Conservation (phyloP, 352 stramenopile species). For the Phytopythium mirpurense region DNA sequence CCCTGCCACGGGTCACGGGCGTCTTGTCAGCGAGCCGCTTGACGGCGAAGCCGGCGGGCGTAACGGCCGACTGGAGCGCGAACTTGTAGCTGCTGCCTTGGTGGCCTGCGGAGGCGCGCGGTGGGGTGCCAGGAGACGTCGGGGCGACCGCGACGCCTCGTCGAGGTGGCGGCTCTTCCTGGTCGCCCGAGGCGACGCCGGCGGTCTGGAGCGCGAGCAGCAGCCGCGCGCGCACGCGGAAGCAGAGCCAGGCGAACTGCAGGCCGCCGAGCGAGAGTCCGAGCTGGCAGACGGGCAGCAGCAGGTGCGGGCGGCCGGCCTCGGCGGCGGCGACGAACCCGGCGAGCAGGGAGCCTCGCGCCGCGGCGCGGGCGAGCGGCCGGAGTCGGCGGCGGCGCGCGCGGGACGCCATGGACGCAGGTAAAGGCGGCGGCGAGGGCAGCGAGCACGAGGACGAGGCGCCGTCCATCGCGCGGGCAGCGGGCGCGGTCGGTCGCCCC, state of each 20-base stretch:
- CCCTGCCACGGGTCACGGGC: not conserved
- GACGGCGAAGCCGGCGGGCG: slow-evolving; percentile 2
- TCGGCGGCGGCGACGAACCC: slow-evolving; percentile 39
- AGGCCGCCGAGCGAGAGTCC: slow-evolving; percentile 29
- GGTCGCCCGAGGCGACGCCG: slow-evolving; percentile 10
- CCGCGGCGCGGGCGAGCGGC: slow-evolving; percentile 8
- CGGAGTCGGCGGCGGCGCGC: not conserved
- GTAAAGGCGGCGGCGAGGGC: slow-evolving; percentile 5
- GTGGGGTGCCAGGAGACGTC: not conserved
- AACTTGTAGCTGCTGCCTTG: too few relatives aligned
- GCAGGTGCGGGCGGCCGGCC: slow-evolving; percentile 18
- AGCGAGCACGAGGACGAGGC: slow-evolving; percentile 11
- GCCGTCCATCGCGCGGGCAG: slow-evolving; percentile 11
- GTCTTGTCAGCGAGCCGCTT: slow-evolving; percentile 3
- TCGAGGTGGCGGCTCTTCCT: not conserved
- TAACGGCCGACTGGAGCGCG: not conserved
- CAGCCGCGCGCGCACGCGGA: slow-evolving; percentile 53
- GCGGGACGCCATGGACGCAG: not conserved
- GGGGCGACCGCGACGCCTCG: slow-evolving; percentile 3
- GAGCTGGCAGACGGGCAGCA: slow-evolving; percentile 34
- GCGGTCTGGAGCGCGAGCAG: slow-evolving; percentile 26
- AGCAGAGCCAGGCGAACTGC: slow-evolving; percentile 59
- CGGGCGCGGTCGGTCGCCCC: not conserved
- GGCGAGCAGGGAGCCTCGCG: slow-evolving; percentile 15
- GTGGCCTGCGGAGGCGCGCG: too few relatives aligned